These are phyloP conservation scores for Fraxinus velutina DNA, from an alignment of 305 asterid species.

Conservation along the genomic window DNA sequence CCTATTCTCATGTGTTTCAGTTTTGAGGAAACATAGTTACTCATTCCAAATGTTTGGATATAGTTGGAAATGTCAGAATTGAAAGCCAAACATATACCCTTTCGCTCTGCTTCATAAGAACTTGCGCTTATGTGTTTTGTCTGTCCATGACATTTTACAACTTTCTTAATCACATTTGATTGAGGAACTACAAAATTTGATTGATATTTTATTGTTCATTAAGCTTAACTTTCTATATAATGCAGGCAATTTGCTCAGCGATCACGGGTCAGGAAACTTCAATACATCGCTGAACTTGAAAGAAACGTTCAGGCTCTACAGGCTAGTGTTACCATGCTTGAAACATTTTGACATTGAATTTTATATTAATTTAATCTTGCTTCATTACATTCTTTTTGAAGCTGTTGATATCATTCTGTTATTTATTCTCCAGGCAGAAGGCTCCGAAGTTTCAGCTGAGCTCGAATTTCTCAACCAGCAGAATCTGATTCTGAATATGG, in stretches of 20 bases:
- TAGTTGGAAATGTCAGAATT: neutral
- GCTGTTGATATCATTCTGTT: slow-evolving; percentile 9
- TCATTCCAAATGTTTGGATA: neutral
- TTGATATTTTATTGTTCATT: slow-evolving; percentile 12
- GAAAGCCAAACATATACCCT: neutral
- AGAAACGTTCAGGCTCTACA: slow-evolving; percentile 69
- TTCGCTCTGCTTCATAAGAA: neutral
- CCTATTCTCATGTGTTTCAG: neutral
- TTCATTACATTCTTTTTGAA: neutral
- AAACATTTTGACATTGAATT: neutral
- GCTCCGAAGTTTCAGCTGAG: slow-evolving; percentile 65
- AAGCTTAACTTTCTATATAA: slow-evolving; percentile 8
- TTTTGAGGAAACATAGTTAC: neutral
- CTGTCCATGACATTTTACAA: neutral
- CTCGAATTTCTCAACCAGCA: slow-evolving; percentile 76
- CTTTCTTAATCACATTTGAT: slow-evolving; percentile 2
- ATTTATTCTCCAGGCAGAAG: slow-evolving; percentile 52
- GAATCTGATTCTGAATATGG: slow-evolving; percentile 70
- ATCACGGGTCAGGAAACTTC: slow-evolving; percentile 71
- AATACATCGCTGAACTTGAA: slow-evolving; percentile 77
- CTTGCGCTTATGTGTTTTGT: neutral
- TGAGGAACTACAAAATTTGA: neutral
- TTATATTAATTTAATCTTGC: neutral
- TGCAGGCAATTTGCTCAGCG: slow-evolving; percentile 84
- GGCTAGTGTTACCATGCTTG: slow-evolving; percentile 38